Evolutionary conservation across 441 rosid species (phyloP).

Genomic region (Macaranga tanarius): DNA sequence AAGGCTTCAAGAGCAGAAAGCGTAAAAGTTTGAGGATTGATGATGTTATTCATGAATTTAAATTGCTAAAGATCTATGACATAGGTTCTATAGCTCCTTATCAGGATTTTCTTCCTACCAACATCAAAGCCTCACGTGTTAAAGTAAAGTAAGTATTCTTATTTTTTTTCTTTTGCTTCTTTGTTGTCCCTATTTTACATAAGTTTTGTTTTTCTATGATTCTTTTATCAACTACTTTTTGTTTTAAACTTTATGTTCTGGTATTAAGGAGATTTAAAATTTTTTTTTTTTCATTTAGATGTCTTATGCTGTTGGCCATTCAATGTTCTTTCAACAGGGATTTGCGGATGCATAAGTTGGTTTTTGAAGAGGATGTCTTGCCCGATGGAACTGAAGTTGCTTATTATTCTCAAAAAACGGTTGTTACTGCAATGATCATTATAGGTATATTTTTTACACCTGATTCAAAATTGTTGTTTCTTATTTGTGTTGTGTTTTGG

Average conservation of each 20-base stretch:
- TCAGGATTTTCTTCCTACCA: not conserved
- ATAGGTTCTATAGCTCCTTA: conserved; percentile 10
- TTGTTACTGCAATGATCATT: conserved; percentile 27
- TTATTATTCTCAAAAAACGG: conserved; percentile 81
- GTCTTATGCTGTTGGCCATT: conserved; percentile 20
- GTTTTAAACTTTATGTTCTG: not conserved
- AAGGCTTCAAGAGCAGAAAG: not conserved
- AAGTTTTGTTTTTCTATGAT: not conserved
- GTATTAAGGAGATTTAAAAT: not conserved
- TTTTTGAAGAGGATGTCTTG: conserved; percentile 78
- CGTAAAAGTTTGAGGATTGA: not conserved
- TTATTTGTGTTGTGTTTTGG: conserved; percentile 30
- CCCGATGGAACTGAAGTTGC: conserved; percentile 93
- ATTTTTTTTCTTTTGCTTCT: not conserved
- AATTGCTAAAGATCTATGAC: not conserved
- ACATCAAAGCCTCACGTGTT: conserved; percentile 12
- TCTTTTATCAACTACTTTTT: not conserved
- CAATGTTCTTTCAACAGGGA: conserved; percentile 46
- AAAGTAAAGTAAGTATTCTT: conserved; percentile 67
- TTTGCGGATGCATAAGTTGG: conserved; percentile 76
- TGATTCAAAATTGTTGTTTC: conserved; percentile 12
- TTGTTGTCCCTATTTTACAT: not conserved
- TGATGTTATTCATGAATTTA: not conserved
- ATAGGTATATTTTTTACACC: conserved; percentile 10
- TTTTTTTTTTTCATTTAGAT: not conserved